These are phyloP conservation scores for Nevesoporus exiguus DNA, from an alignment of 768 basidiomycete genomes.

Conservation along the genomic window DNA sequence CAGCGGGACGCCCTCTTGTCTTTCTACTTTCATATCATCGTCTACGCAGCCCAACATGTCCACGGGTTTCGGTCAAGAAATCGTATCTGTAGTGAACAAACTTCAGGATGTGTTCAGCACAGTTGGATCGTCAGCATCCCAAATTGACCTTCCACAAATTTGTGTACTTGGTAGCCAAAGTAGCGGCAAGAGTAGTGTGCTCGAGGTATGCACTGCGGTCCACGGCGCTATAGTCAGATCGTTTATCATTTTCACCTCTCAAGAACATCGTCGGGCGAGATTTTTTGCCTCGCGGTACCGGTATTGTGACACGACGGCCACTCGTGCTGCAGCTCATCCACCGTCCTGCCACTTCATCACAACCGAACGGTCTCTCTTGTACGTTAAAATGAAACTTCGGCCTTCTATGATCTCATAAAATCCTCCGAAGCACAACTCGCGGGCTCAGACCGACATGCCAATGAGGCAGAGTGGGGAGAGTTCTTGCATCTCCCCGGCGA, in stretches of 20 bases:
- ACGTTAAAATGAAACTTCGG: conserved; percentile 20
- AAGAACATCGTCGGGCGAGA: conserved; percentile 98
- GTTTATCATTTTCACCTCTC: conserved; percentile 8
- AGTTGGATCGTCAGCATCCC: conserved; percentile 70
- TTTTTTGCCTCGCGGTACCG: conserved; percentile 97
- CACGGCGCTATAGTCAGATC: neutral
- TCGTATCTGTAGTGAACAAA: conserved; percentile 80
- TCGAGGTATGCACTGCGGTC: conserved; percentile 57
- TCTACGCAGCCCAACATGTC: conserved; percentile 35
- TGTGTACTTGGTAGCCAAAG: conserved; percentile 90
- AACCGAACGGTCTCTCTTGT: conserved; percentile 44
- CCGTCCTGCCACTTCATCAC: conserved; percentile 53
- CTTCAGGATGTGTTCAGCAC: conserved; percentile 89
- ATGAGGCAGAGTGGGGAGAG: conserved; percentile 97
- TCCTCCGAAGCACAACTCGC: conserved; percentile 31
- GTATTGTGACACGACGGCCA: conserved; percentile 97
- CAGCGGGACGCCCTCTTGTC: conserved; percentile 9
- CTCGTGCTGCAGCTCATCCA: conserved; percentile 96
- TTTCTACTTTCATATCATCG: conserved; percentile 15
- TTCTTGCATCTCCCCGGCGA: conserved; percentile 95
- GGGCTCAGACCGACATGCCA: conserved; percentile 69
- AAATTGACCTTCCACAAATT: conserved; percentile 90
- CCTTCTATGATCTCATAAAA: conserved; percentile 1
- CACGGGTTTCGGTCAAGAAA: conserved; percentile 73
- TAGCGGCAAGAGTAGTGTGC: conserved; percentile 90